Percentiles rank a stretch among this genome's conserved stretches.
Conservation (phyloP, 192 early-diverging fungal genomes). For the Phycomyces blakesleeanus region DNA sequence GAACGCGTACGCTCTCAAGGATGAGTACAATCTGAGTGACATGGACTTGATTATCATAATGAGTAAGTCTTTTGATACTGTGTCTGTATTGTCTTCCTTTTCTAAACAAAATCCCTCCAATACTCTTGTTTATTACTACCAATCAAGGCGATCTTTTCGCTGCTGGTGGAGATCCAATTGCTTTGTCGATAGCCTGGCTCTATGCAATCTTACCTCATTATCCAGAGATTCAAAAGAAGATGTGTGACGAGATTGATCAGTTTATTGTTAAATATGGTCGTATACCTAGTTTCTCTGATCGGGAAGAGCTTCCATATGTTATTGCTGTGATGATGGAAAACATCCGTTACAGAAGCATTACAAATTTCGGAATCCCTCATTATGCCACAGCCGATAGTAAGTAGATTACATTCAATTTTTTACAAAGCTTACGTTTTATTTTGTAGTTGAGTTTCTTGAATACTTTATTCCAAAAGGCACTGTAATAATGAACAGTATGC, state of each 20-base stretch:
- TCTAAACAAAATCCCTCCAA: neutral
- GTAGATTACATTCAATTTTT: neutral
- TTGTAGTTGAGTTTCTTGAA: slow-evolving; percentile 20
- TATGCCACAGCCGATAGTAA: slow-evolving; percentile 12
- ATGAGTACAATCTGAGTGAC: neutral
- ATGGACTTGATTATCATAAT: neutral
- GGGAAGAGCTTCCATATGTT: slow-evolving; percentile 14
- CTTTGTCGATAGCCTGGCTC: slow-evolving; percentile 12
- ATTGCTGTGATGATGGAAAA: slow-evolving; percentile 15
- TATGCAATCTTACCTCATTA: slow-evolving; percentile 8
- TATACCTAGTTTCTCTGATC: slow-evolving; percentile 1
- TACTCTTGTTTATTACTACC: neutral
- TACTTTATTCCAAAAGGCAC: slow-evolving; percentile 9
- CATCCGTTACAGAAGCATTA: slow-evolving; percentile 7
- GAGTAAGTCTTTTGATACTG: neutral
- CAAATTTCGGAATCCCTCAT: slow-evolving; percentile 14
- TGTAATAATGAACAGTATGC: slow-evolving; percentile 42
- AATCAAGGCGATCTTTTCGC: slow-evolving; percentile 5
- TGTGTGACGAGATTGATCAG: slow-evolving; percentile 14
- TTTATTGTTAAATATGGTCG: slow-evolving; percentile 1
- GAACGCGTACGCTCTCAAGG: neutral
- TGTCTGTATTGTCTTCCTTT: neutral
- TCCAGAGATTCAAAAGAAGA: slow-evolving; percentile 15
- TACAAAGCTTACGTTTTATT: slow-evolving; percentile 23
- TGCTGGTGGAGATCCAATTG: slow-evolving; percentile 5